phyloP scores from a whole-genome alignment of 768 basidiomycete genomes.

The Gautieria morchelliformis region DNA sequence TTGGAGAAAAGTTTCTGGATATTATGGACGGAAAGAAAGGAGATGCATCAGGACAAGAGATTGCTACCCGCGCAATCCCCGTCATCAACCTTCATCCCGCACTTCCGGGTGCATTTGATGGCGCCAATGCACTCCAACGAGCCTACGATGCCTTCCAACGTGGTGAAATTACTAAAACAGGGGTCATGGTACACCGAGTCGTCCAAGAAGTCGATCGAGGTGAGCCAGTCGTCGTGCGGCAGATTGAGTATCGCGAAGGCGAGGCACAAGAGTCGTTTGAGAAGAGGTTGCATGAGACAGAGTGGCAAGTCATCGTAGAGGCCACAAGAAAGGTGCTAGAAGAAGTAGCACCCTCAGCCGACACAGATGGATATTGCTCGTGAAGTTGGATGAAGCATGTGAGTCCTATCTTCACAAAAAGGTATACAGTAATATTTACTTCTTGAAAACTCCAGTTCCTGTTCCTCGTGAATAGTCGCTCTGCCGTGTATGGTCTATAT shows the following conservation, averaged over 20 bases:
- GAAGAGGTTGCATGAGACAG: slow-evolving; percentile 65
- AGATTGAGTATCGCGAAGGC: slow-evolving; percentile 62
- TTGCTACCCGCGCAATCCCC: slow-evolving; percentile 35
- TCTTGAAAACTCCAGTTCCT: no score
- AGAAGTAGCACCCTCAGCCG: slow-evolving; percentile 16
- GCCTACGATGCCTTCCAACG: slow-evolving; percentile 83
- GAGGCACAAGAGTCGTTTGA: slow-evolving; percentile 70
- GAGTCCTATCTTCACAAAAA: no score
- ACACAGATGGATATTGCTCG: neutral
- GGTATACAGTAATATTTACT: no score
- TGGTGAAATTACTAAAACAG: slow-evolving; percentile 69
- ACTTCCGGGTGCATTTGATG: slow-evolving; percentile 92
- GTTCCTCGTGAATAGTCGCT: no score
- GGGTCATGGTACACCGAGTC: slow-evolving; percentile 91
- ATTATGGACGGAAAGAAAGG: slow-evolving; percentile 40
- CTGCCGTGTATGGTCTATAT: no score
- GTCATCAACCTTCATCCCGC: slow-evolving; percentile 98
- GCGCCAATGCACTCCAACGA: slow-evolving; percentile 81
- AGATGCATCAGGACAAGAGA: slow-evolving; percentile 17
- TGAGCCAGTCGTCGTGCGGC: slow-evolving; percentile 71
- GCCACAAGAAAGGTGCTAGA: slow-evolving; percentile 66
- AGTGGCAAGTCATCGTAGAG: slow-evolving; percentile 88
- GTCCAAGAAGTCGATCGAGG: slow-evolving; percentile 91
- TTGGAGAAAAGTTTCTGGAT: slow-evolving; percentile 73
- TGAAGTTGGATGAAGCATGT: no score